Evolutionary conservation across 148 eudicot species (phyloP), one percentile per base, ranked within the genome.

Genomic region (Limonium bicolor): DNA sequence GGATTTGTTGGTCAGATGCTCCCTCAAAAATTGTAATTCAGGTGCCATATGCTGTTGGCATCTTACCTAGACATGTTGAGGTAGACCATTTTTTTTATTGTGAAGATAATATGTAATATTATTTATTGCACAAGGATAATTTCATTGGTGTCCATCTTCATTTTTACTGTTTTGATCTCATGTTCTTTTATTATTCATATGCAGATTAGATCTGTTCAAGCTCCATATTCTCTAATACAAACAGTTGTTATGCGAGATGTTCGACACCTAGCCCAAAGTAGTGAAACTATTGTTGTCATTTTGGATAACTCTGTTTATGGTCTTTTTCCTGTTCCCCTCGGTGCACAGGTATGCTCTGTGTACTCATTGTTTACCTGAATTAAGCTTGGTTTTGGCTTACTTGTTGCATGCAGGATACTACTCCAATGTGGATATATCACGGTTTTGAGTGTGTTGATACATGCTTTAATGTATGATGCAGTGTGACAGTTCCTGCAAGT

Each of bases 1-100:
- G 88, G 71, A 56, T 92, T 61, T 76, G 80, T 66, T 92, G 99
- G 99, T 92, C 95, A 26, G 99, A 92, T 64, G 77, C 95, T 50
- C 99, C 99, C 27, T 45, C 80, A 37, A 51, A 74, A 52, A 62
- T 92, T 53, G 66, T 74, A 20, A 86, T 78, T 50, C 88, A 92
- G 54, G 76, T 73, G 67, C 99, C 95, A 25, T 92, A 92, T 63
- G 88, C 80, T 48, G 51, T 82, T 54, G 99, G 80, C 55, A 88
- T 92, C 66, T 70, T 92, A 62, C 78, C 95, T 32, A 85, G 88
- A 55, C 88, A 92, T 60, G 56, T 92, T 48, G 99, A 92, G 99
- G 99, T 85, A 47, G 47, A 58, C 51, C 36, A 28, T 35, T 41
- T 27, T 10, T 16, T 36, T 28, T 33, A 6, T n/a, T 5, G 12